Evolutionary conservation across 139 green algal genomes (phyloP).

Genomic region (Nannochloris sp.): DNA sequence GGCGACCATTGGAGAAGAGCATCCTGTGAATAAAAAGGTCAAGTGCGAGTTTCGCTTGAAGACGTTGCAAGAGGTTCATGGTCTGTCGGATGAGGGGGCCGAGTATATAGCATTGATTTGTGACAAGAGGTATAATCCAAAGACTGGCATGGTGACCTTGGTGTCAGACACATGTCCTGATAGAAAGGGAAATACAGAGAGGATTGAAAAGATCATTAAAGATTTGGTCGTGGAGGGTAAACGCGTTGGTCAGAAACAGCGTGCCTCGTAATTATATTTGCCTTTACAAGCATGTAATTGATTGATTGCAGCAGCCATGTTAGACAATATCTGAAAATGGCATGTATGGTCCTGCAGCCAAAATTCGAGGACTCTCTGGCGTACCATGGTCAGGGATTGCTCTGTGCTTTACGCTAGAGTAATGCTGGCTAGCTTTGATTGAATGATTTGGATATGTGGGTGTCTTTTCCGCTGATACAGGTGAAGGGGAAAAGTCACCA

Average conservation of each 20-base stretch:
- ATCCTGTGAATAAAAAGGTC: slow-evolving; percentile 37
- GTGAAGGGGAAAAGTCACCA: no score
- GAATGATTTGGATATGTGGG: no score
- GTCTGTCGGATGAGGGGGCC: slow-evolving; percentile 33
- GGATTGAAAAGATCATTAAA: slow-evolving; percentile 23
- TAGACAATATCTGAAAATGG: no score
- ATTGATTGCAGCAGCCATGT: no score
- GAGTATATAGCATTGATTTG: slow-evolving; percentile 37
- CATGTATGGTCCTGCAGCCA: no score
- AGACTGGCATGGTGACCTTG: slow-evolving; percentile 29
- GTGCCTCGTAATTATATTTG: no score
- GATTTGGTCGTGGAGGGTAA: slow-evolving; percentile 26
- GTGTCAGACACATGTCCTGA: slow-evolving; percentile 18
- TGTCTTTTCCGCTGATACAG: no score
- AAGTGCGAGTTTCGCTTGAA: slow-evolving; percentile 29
- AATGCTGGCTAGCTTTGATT: no score
- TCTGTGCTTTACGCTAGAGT: no score
- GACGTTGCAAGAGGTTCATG: slow-evolving; percentile 33
- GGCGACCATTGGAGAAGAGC: slow-evolving; percentile 13
- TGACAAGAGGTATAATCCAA: slow-evolving; percentile 37
- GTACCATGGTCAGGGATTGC: no score
- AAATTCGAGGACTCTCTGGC: no score
- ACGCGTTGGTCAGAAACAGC: background rate
- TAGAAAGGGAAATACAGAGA: slow-evolving; percentile 31
- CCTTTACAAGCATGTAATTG: no score